Evolutionary conservation across 177 flowering plant species (phyloP), one percentile per base, ranked within the genome.

Genomic region (Vitis hybrid): DNA sequence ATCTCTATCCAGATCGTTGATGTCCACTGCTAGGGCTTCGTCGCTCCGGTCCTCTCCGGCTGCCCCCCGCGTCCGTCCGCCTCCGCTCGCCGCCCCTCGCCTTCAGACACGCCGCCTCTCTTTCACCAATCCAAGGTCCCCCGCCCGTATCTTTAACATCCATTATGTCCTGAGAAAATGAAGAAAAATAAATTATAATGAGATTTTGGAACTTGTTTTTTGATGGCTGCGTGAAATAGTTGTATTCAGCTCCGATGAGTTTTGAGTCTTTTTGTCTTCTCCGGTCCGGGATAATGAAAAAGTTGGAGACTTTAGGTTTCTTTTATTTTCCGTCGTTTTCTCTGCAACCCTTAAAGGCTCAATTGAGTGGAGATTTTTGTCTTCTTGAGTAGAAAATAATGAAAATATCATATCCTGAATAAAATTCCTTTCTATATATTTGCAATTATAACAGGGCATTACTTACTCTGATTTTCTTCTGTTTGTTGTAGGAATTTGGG

Each of bases 101-200:
- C 72, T 72, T 71, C 87, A 72, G 9, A 32, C 89, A 32, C 84
- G 86, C 66, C 91, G 91, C 68, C 24, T 80, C 71, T 71, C 91
- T 67, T 82, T 84, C 70, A 18, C 86, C 58, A 71, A 83, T 70
- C 81, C 88, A 69, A 89, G 97, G 97, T 90, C 59, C 61, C 55
- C 57, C 8, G 15, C 62, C 2, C 18, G 4, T 10, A 19, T n/a
- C 14, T n/a, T 24, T 11, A 18, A 48, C 3, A 11, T 12, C 17
- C 15, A 24, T 48, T 17, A 56, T 3, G 4, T 66, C 24, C 50
- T 32, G 49, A 46, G 70, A 19, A 67, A 67, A 58, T 35, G 17
- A 40, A 46, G 2, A 52, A 21, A 57, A 19, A 6, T 18, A 10
- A 56, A 56, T 21, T 13, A 19, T 10, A 19, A 46, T 1, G 11